Evolutionary conservation across 352 stramenopile species (phyloP).

Genomic region (Phytopythium cucurbitacearum): DNA sequence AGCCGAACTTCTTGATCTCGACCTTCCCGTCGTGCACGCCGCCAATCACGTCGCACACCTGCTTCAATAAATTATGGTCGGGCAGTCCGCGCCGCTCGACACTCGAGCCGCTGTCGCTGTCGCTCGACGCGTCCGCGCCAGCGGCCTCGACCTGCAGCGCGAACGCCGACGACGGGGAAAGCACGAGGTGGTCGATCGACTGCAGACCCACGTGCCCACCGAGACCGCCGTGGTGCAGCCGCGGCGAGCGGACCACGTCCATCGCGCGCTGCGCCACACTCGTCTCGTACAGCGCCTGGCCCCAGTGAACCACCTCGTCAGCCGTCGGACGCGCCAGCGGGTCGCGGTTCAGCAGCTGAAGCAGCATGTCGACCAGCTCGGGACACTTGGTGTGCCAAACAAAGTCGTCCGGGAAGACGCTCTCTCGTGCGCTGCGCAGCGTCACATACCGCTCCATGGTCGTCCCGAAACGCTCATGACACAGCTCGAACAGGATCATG

Average conservation of each 20-base stretch:
- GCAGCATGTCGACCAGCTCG: constrained; percentile 69
- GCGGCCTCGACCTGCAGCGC: constrained; percentile 66
- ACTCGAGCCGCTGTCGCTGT: constrained; percentile 23
- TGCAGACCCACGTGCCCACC: constrained; percentile 9
- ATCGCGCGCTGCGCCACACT: constrained; percentile 52
- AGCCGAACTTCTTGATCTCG: constrained; percentile 79
- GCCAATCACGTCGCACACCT: constrained; percentile 77
- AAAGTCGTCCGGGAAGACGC: constrained; percentile 55
- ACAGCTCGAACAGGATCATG: constrained; percentile 92
- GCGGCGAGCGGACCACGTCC: constrained; percentile 46
- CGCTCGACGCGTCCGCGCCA: constrained; percentile 27
- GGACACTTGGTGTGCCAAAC: constrained; percentile 46
- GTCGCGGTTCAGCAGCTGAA: constrained; percentile 50
- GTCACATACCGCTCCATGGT: constrained; percentile 89
- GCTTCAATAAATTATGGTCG: constrained; percentile 86
- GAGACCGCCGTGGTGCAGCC: constrained; percentile 20
- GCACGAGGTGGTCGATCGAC: constrained; percentile 20
- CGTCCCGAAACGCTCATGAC: constrained; percentile 83
- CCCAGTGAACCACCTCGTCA: constrained; percentile 71
- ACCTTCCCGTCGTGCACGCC: constrained; percentile 49
- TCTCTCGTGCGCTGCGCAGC: constrained; percentile 68
- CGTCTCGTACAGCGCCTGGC: constrained; percentile 69
- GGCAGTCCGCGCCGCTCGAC: constrained; percentile 39
- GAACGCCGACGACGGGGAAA: constrained; percentile 27
- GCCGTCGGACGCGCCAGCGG: constrained; percentile 47